Evolutionary conservation across 257 asterid species (phyloP), one percentile per base, ranked within the genome.

Genomic region (Lantana camara): DNA sequence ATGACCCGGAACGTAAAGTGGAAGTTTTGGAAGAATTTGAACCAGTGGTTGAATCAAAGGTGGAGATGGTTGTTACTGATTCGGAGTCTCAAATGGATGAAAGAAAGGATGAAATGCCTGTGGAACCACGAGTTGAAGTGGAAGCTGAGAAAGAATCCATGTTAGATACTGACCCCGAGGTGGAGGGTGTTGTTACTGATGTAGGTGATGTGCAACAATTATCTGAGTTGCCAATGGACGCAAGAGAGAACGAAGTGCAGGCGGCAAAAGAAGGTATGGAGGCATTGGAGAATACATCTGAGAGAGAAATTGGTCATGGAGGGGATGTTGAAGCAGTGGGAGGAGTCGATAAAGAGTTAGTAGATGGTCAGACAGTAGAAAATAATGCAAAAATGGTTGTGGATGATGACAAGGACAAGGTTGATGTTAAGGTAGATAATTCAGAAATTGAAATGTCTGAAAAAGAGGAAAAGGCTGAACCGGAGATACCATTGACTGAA

Each of bases 321-420:
- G 69, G 34, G 72, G 45, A 60, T 62, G 50, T 44, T 24, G 72
- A 51, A 44, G 71, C 65, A 40, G 69, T 34, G 52, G 77, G 46
- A 51, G 74, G 52, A 47, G 58, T 11, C 58, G 60, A 17, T 20
- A 29, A 20, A 35, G 66, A 41, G 60, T 56, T 68, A 12, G 46
- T 37, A 19, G 73, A 77, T 40, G 40, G 40, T 46, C 23, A 14
- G 69, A 17, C 19, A 4, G 60, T 30, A 27, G 83, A 37, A 54
- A 63, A 58, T 65, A 67, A 35, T 46, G 44, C 58, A 5, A 75
- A 58, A 60, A 5, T 23, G 8, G 44, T 27, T 19, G 48, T 29
- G 21, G 67, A 50, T 52, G 79, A 58, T 65, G 66, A 22, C 12
- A 69, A 50, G 53, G 77, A 65, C 71, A 78, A 70, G 76, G 63